Base-by-base conservation (phyloP, 2,329 filamentous ascomycete species). In the Colletotrichum higginsianum region DNA sequence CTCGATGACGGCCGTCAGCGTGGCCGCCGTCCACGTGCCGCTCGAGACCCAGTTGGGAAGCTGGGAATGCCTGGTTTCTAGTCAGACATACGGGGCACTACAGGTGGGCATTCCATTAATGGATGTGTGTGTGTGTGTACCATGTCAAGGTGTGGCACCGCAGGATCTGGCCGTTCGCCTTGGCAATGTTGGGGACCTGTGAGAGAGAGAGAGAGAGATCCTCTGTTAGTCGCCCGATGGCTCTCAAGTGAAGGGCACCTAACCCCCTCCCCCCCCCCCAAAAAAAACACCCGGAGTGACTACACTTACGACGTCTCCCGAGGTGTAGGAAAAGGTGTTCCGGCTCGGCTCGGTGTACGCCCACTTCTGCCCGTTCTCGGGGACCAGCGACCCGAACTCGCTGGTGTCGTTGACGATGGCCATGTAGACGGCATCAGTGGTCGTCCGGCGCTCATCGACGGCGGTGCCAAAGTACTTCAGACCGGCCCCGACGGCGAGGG, bases 361-460 rank as follows among this genome's bases (percentile, higher is more conserved):
- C 63, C 63, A 55, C n/a, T 61, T 85, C 75, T 89, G 87, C 15
- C 86, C 85, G 77, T 92, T 92, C 65, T 86, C 87, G 0, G 89
- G 88, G 0, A 89, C 91, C 40, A 90, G 85, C 75, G 90, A 87
- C 30, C 89, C 90, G 76, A 92, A 92, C 74, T 91, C 88, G 44
- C 82, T 79, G 9, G 77, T 82, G 77, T 90, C 82, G 70, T 83
- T 84, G 47, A 91, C 81, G 73, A 90, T 87, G 5, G 80, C 78
- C 52, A 87, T 81, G 76, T 92, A 92, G 53, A 84, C 78, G 23
- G 83, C 80, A 40, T 86, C 79, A 71, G 87, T 84, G 11, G 79
- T 77, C 18, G 66, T 71, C 46, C 46, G 56, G 23, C 69, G 61
- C 61, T 74, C 69, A 78, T 92, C 90, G 42, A 89, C 90, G 2